Conservation (phyloP, 805 yeast species). For the Saccharomycodes ludwigii region DNA sequence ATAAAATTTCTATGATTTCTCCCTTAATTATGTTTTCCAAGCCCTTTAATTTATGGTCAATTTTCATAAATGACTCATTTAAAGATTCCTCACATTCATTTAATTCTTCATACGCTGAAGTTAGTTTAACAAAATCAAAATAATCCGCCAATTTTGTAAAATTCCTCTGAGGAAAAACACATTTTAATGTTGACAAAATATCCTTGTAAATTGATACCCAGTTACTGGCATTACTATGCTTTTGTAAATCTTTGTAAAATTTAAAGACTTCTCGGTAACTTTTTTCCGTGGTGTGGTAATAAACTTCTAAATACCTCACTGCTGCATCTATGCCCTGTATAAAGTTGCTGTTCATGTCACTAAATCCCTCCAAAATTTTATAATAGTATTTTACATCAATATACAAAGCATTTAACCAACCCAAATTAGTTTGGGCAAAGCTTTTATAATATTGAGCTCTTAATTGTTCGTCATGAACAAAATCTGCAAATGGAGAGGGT, state of each 20-base stretch:
- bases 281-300: no score
- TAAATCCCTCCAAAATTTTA: slow-evolving; percentile 12
- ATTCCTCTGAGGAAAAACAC: background rate
- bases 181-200: background rate
- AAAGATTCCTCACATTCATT: no score
- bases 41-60: no score
- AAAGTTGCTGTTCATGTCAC: background rate
- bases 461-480: slow-evolving; percentile 10
- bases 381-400: slow-evolving; percentile 28
- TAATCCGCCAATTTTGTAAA: background rate
- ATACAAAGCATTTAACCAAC: slow-evolving; percentile 38
- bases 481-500: slow-evolving; percentile 25
- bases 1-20: no score
- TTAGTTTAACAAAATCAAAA: background rate
- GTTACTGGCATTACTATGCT: no score
- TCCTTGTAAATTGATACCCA: background rate
- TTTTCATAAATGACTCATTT: no score
- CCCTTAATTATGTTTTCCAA: no score
- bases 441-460: slow-evolving; percentile 12
- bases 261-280: no score
- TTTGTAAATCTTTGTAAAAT: no score
- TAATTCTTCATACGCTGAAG: background rate
- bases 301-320: background rate
- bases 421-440: slow-evolving; percentile 27
- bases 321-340: background rate